phyloP scores from a whole-genome alignment of 2,329 filamentous ascomycete genomes.

The Colletotrichum musicola region DNA sequence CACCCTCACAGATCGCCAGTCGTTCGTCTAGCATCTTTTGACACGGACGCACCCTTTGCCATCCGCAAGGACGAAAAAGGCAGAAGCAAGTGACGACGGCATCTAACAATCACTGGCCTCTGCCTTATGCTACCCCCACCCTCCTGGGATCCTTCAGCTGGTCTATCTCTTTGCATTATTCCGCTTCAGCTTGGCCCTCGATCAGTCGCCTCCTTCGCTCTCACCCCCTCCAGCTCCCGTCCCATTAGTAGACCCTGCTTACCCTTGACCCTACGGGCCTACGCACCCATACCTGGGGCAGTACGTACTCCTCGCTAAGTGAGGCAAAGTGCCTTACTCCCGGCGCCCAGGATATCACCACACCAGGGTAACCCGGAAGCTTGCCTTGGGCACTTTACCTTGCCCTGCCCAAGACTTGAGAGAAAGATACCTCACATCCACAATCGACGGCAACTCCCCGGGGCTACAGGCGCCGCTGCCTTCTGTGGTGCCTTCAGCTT shows the following conservation, averaged over 20 bases:
- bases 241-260: neutral
- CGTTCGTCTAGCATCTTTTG: neutral
- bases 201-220: constrained; percentile 12
- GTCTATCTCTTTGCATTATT: constrained; percentile 7
- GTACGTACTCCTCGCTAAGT: constrained; percentile 20
- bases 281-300: neutral
- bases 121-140: constrained; percentile 17
- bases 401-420: no score
- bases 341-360: constrained; percentile 8
- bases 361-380: neutral
- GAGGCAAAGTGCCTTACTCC: neutral
- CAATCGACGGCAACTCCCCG: neutral
- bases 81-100: constrained; percentile 11
- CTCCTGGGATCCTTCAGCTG: constrained; percentile 11
- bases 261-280: no score
- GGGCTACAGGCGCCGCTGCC: constrained; percentile 1
- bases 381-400: no score
- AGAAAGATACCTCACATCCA: neutral
- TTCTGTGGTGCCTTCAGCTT: neutral
- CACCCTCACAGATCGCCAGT: constrained; percentile 7
- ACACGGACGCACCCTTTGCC: constrained; percentile 11
- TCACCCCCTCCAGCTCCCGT: constrained; percentile 26
- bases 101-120: constrained; percentile 14
- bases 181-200: neutral
- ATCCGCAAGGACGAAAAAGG: constrained; percentile 4